These are phyloP conservation scores for Botrytis elliptica DNA, from an alignment of 2,329 filamentous ascomycete genomes.

Conservation along the genomic window DNA sequence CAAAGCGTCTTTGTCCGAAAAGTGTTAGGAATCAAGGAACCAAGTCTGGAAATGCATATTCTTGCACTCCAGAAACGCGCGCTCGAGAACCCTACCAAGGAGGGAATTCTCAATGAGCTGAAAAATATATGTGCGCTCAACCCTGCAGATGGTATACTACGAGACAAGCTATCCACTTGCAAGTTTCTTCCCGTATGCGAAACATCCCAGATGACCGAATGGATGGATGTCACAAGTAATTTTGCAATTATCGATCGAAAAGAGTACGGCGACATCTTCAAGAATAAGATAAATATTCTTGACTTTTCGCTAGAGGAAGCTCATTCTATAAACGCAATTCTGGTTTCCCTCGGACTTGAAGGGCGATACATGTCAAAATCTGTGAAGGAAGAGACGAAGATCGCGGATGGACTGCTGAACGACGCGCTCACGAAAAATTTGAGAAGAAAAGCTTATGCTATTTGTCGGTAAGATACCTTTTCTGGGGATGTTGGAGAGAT, in stretches of 20 bases:
- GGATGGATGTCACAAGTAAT: background rate
- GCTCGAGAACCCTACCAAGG: background rate
- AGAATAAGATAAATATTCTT: background rate
- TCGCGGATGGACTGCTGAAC: background rate
- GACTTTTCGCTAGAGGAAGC: background rate
- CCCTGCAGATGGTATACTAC: background rate
- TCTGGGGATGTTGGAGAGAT: background rate
- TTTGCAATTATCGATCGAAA: background rate
- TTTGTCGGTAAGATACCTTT: background rate
- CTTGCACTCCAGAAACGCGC: background rate
- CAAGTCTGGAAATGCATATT: background rate
- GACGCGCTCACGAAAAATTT: background rate
- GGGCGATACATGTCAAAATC: background rate
- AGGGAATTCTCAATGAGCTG: background rate
- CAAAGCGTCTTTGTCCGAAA: background rate
- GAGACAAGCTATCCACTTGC: background rate
- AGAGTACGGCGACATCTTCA: background rate
- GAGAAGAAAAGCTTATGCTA: background rate
- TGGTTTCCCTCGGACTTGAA: background rate
- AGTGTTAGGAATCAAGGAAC: background rate
- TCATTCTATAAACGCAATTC: background rate
- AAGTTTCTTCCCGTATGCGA: background rate
- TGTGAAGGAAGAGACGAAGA: background rate
- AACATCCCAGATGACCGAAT: background rate
- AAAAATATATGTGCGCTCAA: background rate